Evolutionary conservation across 768 basidiomycete species (phyloP), one percentile per base, ranked within the genome.

Genomic region (Sutorius australiensis): DNA sequence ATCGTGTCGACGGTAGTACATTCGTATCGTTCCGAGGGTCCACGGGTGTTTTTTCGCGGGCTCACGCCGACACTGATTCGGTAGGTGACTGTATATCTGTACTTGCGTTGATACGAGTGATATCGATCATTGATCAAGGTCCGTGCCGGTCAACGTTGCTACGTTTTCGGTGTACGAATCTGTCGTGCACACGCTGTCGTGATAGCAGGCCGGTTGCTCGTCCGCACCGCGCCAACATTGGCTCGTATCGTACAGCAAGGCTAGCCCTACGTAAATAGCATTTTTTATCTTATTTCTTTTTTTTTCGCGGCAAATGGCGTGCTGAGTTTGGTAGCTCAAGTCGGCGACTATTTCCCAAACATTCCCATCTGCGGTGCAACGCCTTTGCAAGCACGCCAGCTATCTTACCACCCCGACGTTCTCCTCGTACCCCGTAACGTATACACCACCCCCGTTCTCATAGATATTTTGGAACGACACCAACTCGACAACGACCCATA

Each of bases 81-180:
- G 87, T 87, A 5, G 17, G 66, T 62, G 44, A 14, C 3, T 24
- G 30, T 24, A 24, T 24, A 19, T 53, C 39, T 51, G 6, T 41
- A 9, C 40, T 47, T 13, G 14, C 27, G 6, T 7, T 19, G 24
- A 33, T 19, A 14, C 2, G 24, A 24, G 16, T 60, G 53, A 61
- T 45, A 24, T 17, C n/a, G 19, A 12, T 6, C 6, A 45, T 38
- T 34, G 42, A 89, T 38, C 36, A 44, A 89, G 87, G 37, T 86
- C 88, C n/a, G 77, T 90, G 21, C 90, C 89, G 3, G 87, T 89
- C n/a, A 91, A 91, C 58, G 89, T 91, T 79, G 86, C 83, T 31
- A 89, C 85, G 1, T 91, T 92, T 67, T 80, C 77, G 3, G 81
- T 82, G 2, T 92, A 89, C 55, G 89, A 92, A 57, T 68, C 74